Evolutionary conservation across 2,329 filamentous ascomycete species (phyloP).

Genomic region (Colletotrichum spaethianum): DNA sequence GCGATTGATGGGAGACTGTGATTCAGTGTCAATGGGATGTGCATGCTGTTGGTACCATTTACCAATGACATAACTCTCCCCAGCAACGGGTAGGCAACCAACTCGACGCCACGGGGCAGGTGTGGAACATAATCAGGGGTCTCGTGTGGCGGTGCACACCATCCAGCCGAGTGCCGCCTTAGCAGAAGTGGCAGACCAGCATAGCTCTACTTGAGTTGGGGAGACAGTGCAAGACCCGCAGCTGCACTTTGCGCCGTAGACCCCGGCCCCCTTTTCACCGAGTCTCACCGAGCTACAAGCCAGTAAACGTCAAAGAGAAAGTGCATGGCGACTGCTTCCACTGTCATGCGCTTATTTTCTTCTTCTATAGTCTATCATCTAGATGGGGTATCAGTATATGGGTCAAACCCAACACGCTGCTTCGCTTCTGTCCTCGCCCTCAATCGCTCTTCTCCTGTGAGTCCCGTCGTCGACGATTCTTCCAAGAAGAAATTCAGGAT

Average conservation of each 20-base stretch:
- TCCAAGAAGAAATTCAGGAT: constrained; percentile 89
- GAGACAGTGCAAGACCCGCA: not conserved
- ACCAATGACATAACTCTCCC: constrained; percentile 39
- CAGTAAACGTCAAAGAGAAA: not conserved
- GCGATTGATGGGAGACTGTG: not conserved
- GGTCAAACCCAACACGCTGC: constrained; percentile 68
- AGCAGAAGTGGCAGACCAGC: not conserved
- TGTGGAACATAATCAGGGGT: not conserved
- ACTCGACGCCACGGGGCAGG: not conserved
- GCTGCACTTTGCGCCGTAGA: not conserved
- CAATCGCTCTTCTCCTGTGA: constrained; percentile 62
- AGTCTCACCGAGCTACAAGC: not conserved
- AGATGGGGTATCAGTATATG: constrained; percentile 62
- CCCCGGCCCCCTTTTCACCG: not conserved
- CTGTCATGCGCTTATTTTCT: not conserved
- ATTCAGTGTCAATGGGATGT: constrained; percentile 4
- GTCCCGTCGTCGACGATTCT: constrained; percentile 67
- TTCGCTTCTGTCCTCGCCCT: constrained; percentile 62
- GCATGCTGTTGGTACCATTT: constrained; percentile 18
- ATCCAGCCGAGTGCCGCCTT: not conserved
- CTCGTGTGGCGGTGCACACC: constrained; percentile 12
- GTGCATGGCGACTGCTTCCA: not conserved
- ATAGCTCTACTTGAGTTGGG: not conserved
- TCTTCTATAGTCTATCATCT: constrained; percentile 20
- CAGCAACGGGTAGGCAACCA: constrained; percentile 33